Conservation (phyloP, 805 yeast species). For the Saccharomyces mikatae region DNA sequence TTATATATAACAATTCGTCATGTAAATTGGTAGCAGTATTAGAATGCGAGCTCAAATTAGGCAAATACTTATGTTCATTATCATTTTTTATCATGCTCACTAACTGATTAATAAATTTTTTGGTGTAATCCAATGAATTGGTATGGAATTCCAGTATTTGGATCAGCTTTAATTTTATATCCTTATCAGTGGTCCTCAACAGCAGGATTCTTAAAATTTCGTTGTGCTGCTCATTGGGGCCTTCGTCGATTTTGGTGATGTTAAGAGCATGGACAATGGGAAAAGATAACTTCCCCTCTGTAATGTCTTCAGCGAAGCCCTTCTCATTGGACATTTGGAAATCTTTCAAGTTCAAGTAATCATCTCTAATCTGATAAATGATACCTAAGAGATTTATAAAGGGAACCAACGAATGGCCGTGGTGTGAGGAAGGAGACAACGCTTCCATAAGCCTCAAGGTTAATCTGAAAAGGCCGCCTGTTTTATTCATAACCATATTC, state of each 20-base stretch:
- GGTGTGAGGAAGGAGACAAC: background rate
- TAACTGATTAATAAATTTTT: conserved; percentile 13
- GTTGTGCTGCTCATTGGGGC: conserved; percentile 27
- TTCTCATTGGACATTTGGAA: conserved; percentile 45
- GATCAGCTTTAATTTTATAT: conserved; percentile 45
- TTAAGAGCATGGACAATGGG: conserved; percentile 68
- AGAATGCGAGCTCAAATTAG: conserved; percentile 3
- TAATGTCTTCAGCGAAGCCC: conserved; percentile 78
- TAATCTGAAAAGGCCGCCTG: conserved; percentile 81
- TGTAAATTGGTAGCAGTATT: background rate
- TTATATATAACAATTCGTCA: background rate
- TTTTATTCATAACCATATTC: conserved; percentile 77
- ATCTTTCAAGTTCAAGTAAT: conserved; percentile 58
- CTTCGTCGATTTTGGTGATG: conserved; percentile 8
- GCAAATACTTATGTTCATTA: conserved; percentile 12
- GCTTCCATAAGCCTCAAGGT: conserved; percentile 56
- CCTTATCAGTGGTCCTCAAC: conserved; percentile 42
- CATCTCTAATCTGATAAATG: conserved; percentile 80
- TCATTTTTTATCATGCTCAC: conserved; percentile 14
- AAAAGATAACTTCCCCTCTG: conserved; percentile 83
- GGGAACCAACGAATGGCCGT: conserved; percentile 38
- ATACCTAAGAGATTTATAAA: conserved; percentile 74
- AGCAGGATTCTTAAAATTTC: conserved; percentile 44
- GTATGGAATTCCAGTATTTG: conserved; percentile 35
- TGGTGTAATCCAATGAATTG: conserved; percentile 24